Base-by-base conservation (phyloP, 2,329 filamentous ascomycete genomes). In the Eutypa lata region DNA sequence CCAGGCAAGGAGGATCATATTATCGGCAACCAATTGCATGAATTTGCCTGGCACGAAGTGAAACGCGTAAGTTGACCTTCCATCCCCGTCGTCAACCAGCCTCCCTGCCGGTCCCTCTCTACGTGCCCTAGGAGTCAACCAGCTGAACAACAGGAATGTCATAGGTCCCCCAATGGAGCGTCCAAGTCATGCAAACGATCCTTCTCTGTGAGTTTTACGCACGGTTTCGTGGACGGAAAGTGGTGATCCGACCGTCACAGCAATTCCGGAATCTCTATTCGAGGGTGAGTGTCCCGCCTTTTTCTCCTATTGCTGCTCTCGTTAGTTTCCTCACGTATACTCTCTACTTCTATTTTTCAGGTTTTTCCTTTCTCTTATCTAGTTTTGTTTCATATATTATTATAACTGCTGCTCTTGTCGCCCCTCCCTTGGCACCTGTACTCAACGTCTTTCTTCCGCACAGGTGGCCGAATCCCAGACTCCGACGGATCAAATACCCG, bases 131-230 rank as follows among this genome's bases (percentile, higher is more conserved):
- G 28, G 50, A 26, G 26, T 51, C 48, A 46, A 21, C 28, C 22
- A 8, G 46, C 53, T 60, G 28, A 61, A 61, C 53, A 45, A 33
- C 22, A 56, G 40, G 55, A 53, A 38, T 16, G 16, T 18, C 51
- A 19, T 57, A 81, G 78, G 71, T 72, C 53, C 71, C 72, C n/a
- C 68, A 73, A 47, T 81, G 78, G 78, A 70, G 72, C 56, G 64
- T 80, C 51, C 70, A 75, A 50, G 69, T 75, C 61, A 79, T 81
- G 75, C 79, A 83, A 65, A 70, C 79, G 19, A 74, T 81, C 60
- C 65, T 81, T 58, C 70, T 82, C 19, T 82, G 78, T 68, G 80
- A 83, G 65, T 73, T 78, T 61, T 82, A 80, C 60, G 68, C 77
- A 48, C 75, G 79, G 53, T 83, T 83, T 65, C 72, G 80, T 54